Conservation (phyloP, 1,284 basidiomycete genomes). For the Moesziomyces globuligerus region DNA sequence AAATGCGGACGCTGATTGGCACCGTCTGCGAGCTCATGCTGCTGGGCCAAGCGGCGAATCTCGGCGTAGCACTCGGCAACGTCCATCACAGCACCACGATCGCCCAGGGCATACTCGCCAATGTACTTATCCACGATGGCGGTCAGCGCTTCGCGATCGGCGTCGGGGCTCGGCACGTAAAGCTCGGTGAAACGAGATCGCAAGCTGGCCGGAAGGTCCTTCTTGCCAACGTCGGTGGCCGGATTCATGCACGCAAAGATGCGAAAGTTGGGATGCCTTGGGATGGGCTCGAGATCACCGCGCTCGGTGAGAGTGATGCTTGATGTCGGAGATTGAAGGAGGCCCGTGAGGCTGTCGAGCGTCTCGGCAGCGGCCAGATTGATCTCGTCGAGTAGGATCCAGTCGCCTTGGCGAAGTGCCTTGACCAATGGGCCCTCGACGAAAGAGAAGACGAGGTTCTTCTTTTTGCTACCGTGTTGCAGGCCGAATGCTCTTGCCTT, state of each 20-base stretch:
- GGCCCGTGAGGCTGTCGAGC: conserved; percentile 86
- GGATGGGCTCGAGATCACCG: conserved; percentile 88
- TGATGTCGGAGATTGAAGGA: conserved; percentile 84
- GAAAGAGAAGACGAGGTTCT: conserved; percentile 77
- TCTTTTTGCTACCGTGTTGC: conserved; percentile 55
- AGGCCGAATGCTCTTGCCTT: conserved; percentile 82
- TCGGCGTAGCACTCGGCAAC: conserved; percentile 89
- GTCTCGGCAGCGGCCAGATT: conserved; percentile 95
- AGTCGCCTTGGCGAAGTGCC: conserved; percentile 87
- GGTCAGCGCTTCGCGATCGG: conserved; percentile 88
- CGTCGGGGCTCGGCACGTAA: conserved; percentile 91
- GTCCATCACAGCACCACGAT: conserved; percentile 88
- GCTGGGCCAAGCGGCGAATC: conserved; percentile 81
- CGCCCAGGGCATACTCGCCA: conserved; percentile 81
- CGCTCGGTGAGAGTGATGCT: conserved; percentile 94
- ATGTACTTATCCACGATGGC: conserved; percentile 91
- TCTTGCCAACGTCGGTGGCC: conserved; percentile 98
- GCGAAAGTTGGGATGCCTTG: conserved; percentile 92
- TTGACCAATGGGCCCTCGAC: conserved; percentile 96
- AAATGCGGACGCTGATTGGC: conserved; percentile 95
- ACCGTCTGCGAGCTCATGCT: conserved; percentile 90
- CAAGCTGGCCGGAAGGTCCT: conserved; percentile 89
- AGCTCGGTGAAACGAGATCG: conserved; percentile 94
- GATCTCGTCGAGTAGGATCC: conserved; percentile 96
- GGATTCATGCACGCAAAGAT: conserved; percentile 99